phyloP scores from a whole-genome alignment of 768 basidiomycete genomes.

The Mycena alexandri region DNA sequence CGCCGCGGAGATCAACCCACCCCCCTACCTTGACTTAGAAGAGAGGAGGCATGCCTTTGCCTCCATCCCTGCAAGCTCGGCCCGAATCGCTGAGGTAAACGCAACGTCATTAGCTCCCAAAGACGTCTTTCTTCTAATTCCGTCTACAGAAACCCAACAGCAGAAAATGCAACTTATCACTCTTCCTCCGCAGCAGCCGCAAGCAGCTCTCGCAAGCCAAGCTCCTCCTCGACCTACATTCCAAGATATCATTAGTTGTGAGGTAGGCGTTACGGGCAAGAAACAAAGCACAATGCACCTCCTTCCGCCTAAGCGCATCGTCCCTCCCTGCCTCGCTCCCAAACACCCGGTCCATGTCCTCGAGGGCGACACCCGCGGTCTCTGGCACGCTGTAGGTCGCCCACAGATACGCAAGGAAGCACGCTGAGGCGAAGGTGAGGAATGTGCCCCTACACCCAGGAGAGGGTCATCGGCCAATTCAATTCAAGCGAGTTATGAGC shows the following conservation, averaged over 20 bases:
- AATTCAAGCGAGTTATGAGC: not conserved
- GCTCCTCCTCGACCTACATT: constrained; percentile 68
- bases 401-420: constrained; percentile 79
- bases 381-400: constrained; percentile 77
- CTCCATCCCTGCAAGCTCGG: too few relatives aligned
- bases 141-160: not conserved
- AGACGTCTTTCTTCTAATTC: too few relatives aligned
- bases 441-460: constrained; percentile 69
- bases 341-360: constrained; percentile 82
- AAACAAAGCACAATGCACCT: constrained; percentile 56
- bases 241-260: not conserved
- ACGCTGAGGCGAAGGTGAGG: constrained; percentile 72
- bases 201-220: constrained; percentile 64
- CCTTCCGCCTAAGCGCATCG: constrained; percentile 61
- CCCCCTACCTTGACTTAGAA: too few relatives aligned
- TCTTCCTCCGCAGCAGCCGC: constrained; percentile 46
- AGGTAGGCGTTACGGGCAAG: too few relatives aligned
- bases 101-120: too few relatives aligned
- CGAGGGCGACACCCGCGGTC: constrained; percentile 81
- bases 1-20: too few relatives aligned
- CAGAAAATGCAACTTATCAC: not conserved
- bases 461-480: constrained; percentile 1
- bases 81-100: too few relatives aligned
- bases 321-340: constrained; percentile 68
- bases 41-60: too few relatives aligned